Base-by-base conservation (phyloP, 495 filamentous ascomycete species). In the Xylona heveae region DNA sequence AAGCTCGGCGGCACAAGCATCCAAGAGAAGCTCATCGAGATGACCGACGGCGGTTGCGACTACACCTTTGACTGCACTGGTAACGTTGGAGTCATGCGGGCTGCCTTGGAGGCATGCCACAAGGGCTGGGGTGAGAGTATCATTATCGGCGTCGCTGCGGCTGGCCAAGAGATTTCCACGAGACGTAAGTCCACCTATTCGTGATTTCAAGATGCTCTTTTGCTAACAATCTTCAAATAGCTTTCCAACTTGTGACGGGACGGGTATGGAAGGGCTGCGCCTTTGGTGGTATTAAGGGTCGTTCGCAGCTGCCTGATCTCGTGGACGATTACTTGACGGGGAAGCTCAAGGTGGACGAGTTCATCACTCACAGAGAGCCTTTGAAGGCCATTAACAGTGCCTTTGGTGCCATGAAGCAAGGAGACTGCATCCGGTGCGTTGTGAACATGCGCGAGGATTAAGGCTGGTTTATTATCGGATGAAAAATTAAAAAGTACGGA, bases 31-130 rank as follows among this genome's bases (percentile, higher is more conserved):
- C 62, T 97, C 36, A 73, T 94, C 41, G 88, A 95, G 59, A 80
- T 95, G 77, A 97, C 88, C n/a, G 88, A 97, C 50, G 88, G 88
- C 37, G 88, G 88, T 12, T 88, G 83, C 49, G 88, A 97, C 59
- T 97, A 95, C 59, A 97, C 88, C 29, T 97, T 97, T 49, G 88
- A 97, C 59, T 97, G 88, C 61, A 97, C 88, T 3, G 88, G 88
- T 13, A 95, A 95, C 46, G 83, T 93, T 17, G 66, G 73, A 32
- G 88, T 97, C 22, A 97, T 97, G 88, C 69, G 88, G 37, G 78
- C 78, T 19, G 88, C 88, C 28, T 68, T 97, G 29, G 88, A 97
- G 60, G 84, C 88, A 23, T 97, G 88, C 58, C 90, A 97, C 57
- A 97, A 97, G 67, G 88, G 88, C 19, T 97, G 88, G 88, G 88